A percentile compares a stretch with the other conserved stretches of the same genome.
These are phyloP conservation scores for Amylostereum chailletii DNA, from an alignment of 1,284 basidiomycete genomes.

Conservation along the genomic window DNA sequence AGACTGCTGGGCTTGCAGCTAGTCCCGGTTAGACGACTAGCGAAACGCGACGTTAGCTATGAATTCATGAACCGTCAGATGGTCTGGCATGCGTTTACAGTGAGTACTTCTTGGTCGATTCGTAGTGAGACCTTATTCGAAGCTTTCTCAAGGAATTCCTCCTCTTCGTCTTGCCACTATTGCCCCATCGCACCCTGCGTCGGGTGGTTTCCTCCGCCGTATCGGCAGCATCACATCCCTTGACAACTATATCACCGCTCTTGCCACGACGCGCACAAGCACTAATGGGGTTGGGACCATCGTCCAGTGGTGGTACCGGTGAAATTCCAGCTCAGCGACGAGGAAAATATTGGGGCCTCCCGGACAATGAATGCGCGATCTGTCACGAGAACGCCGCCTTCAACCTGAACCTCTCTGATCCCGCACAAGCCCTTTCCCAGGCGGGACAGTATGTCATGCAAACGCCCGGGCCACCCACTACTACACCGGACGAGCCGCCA, in stretches of 20 bases:
- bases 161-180: conserved; percentile 83
- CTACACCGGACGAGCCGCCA: conserved; percentile 31
- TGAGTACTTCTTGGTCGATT: conserved; percentile 28
- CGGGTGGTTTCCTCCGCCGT: conserved; percentile 26
- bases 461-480: conserved; percentile 2
- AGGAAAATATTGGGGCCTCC: conserved; percentile 58
- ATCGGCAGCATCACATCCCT: conserved; percentile 30
- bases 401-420: conserved; percentile 45
- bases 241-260: conserved; percentile 25
- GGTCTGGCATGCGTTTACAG: conserved; percentile 98
- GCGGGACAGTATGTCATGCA: conserved; percentile 18
- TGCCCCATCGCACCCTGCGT: conserved; percentile 60
- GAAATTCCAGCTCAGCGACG: conserved; percentile 15
- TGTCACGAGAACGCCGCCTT: conserved; percentile 67
- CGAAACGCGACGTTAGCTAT: conserved; percentile 86
- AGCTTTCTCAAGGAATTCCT: conserved; percentile 74
- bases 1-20: conserved; percentile 76
- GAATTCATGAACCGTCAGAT: conserved; percentile 99
- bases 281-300: conserved; percentile 2
- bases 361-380: conserved; percentile 68
- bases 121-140: conserved; percentile 2
- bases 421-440: conserved; percentile 39
- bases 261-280: conserved; percentile 19
- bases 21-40: conserved; percentile 63
- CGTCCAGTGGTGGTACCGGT: conserved; percentile 13